Evolutionary conservation across 257 asterid genomes (phyloP).

Genomic region (Henckelia pumila): DNA sequence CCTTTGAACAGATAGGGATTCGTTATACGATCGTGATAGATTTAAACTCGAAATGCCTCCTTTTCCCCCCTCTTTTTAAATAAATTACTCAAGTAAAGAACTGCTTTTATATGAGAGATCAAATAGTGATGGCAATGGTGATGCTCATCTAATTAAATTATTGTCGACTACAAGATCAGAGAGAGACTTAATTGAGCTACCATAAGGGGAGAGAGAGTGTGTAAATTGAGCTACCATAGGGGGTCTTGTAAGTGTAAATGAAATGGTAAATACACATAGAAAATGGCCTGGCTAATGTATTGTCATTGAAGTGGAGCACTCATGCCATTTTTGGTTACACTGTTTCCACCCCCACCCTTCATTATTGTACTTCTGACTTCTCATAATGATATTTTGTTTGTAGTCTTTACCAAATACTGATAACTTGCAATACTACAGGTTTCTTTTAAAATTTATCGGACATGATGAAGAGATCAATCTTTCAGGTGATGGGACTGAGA

Average conservation of each 20-base stretch:
- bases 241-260: background rate
- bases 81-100: background rate
- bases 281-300: background rate
- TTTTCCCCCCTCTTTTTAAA: background rate
- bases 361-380: background rate
- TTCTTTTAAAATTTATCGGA: constrained; percentile 77
- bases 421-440: constrained; percentile 40
- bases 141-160: background rate
- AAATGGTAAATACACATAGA: background rate
- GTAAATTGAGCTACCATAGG: too few species aligned
- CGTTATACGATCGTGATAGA: background rate
- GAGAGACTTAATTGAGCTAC: too few species aligned
- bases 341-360: background rate
- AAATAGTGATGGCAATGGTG: background rate
- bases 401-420: constrained; percentile 9
- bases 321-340: background rate
- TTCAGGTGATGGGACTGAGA: constrained; percentile 90
- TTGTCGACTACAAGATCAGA: background rate
- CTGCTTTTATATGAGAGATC: background rate
- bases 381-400: background rate
- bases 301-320: background rate
- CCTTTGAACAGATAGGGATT: background rate
- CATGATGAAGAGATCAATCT: constrained; percentile 88
- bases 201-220: too few species aligned
- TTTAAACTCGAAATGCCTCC: background rate